A percentile compares a stretch with the other conserved stretches of the same genome.
These are phyloP conservation scores for Stagonosporopsis tanaceti DNA, from an alignment of 2,329 filamentous ascomycete genomes.

Conservation along the genomic window DNA sequence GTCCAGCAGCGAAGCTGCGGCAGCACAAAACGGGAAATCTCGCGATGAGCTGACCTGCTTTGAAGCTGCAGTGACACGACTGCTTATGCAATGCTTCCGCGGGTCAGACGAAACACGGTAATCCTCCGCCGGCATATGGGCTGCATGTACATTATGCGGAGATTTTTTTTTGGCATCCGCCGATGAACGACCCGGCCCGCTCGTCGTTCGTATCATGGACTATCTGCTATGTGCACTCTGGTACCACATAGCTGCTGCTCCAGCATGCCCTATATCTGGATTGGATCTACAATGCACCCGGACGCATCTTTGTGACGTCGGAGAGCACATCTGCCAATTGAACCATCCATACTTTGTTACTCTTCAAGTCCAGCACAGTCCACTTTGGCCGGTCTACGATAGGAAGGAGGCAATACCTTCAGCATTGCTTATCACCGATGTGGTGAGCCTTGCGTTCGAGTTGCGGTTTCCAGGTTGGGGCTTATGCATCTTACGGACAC, in stretches of 20 bases:
- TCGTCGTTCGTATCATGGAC: not conserved
- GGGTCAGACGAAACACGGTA: conserved; percentile 3
- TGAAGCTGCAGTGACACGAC: conserved; percentile 9
- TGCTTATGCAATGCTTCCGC: conserved; percentile 10
- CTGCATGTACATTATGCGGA: conserved; percentile 1
- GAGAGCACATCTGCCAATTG: not conserved
- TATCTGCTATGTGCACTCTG: not conserved
- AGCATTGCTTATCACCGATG: not conserved
- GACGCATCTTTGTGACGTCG: not conserved
- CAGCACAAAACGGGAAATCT: not conserved
- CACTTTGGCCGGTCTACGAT: not conserved
- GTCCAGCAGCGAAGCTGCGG: conserved; percentile 1
- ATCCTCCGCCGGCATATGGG: not conserved
- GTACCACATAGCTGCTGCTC: not conserved
- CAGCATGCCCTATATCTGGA: not conserved
- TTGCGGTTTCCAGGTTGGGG: not conserved
- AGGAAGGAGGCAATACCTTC: not conserved
- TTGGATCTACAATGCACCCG: not conserved
- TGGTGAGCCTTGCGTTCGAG: not conserved
- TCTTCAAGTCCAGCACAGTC: not conserved
- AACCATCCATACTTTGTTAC: not conserved
- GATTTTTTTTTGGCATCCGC: conserved; percentile 7
- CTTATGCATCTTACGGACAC: not conserved
- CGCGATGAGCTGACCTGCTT: conserved; percentile 10
- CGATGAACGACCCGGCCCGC: conserved; percentile 6